phyloP scores from a whole-genome alignment of 2,329 filamentous ascomycete species.

The Endothia cerciana region DNA sequence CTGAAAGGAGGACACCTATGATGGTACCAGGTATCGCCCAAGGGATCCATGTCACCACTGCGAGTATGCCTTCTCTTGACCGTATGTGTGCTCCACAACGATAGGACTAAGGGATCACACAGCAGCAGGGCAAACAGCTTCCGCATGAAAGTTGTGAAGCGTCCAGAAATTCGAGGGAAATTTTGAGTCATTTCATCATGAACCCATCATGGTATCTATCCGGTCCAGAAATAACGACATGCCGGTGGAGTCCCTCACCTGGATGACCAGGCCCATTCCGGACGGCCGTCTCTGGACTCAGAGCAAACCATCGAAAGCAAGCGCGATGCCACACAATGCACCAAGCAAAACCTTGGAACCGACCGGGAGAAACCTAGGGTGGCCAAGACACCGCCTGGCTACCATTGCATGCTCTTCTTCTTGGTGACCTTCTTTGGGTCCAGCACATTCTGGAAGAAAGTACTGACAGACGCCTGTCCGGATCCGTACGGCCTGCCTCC shows the following conservation, averaged over 20 bases:
- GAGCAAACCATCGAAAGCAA: not conserved
- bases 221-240: not conserved
- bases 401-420: slow-evolving; percentile 43
- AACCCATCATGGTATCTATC: slow-evolving; percentile 16
- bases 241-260: not conserved
- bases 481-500: slow-evolving; percentile 31
- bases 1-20: no score
- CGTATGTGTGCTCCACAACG: no score
- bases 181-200: not conserved
- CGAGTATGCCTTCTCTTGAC: no score
- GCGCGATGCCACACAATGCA: not conserved
- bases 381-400: not conserved
- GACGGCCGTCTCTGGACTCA: not conserved
- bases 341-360: not conserved
- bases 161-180: not conserved
- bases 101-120: no score
- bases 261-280: not conserved
- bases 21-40: no score
- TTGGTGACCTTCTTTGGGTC: slow-evolving; percentile 38
- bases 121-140: no score
- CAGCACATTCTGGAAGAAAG: slow-evolving; percentile 33
- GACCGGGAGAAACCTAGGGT: no score
- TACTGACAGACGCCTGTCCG: slow-evolving; percentile 32
- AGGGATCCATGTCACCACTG: not conserved
- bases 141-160: no score